Evolutionary conservation across 2,329 filamentous ascomycete genomes (phyloP), one percentile per base, ranked within the genome.

Genomic region (Chalaropsis ovoidea): DNA sequence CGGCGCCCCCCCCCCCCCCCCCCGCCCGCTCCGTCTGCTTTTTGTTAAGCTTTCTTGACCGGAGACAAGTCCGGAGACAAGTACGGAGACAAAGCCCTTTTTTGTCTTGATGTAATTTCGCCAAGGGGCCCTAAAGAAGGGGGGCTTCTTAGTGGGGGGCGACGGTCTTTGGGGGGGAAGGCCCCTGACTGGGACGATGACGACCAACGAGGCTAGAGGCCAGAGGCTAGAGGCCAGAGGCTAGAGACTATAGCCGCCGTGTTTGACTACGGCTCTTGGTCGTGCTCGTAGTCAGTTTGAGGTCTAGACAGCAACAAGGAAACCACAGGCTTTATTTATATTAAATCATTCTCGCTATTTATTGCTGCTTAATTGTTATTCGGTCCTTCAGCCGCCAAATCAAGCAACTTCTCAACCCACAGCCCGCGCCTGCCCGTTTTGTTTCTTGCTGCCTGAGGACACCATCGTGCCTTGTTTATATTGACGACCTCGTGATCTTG

Each of bases 41-140:
- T 15, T 47, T 47, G n/a, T n/a, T n/a, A n/a, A n/a, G n/a, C n/a
- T n/a, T n/a, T n/a, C n/a, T n/a, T n/a, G n/a, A n/a, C n/a, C n/a
- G n/a, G n/a, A 10, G 8, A 39, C 5, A 8, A 39, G 35, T 39
- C n/a, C n/a, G n/a, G n/a, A n/a, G n/a, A n/a, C n/a, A 39, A 39
- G 35, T 6, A 39, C 54, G 54, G 54, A 58, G 54, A n/a, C 54
- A 58, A 39, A 58, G 24, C 17, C 24, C 54, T 35, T 39, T 58
- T 56, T 58, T 58, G 54, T 58, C 54, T 58, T 39, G 54, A 58
- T 58, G 27, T 19, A 58, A 58, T 58, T 58, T 58, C 54, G 54
- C 27, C 27, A 58, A 58, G 31, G 54, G 54, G 54, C 27, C 47
- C 22, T 39, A 31, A 35, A 58, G 54, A 58, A 13, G 6, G 17